Base-by-base conservation (phyloP, 1,284 basidiomycete species). In the Macrocystidia cucumis region DNA sequence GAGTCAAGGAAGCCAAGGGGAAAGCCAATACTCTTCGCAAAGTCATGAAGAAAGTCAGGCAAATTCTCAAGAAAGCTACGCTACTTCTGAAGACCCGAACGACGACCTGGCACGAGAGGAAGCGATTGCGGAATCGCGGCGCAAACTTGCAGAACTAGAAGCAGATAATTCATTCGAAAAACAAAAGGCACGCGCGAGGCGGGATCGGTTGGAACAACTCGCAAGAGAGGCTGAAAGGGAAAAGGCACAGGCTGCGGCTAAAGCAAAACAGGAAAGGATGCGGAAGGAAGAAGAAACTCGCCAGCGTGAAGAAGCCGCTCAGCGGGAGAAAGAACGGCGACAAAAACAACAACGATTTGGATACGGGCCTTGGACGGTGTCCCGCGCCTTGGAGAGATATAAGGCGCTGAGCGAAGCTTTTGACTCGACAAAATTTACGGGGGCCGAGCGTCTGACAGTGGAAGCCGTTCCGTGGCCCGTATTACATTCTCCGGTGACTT, bases 391-490 rank as follows among this genome's bases (percentile, higher is more conserved):
- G 16, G 79, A 84, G 45, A 68, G 74, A 19, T 87, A 81, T 56
- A 70, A 62, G 33, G 48, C 52, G 23, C 60, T 78, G 9, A 62
- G 67, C 37, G 74, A 75, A n/a, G 59, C 63, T 17, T 87, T 87
- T 49, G 82, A 84, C 50, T 47, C 54, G 5, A 59, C 69, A 2
- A 75, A 69, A 44, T 84, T 78, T 57, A 59, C 66, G 2, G 40
- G 54, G 13, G 60, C 63, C 14, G 57, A 65, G 11, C 72, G 72
- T 3, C 52, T 84, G 8, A 56, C 63, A 1, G 75, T 78, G 43
- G 68, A 74, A 29, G 66, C 64, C 23, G 62, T 87, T 21, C 83
- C 83, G 0, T 87, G 83, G 84, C 83, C 83, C 2, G 69, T 78
- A 12, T 52, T 87, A 25, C 58, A 62, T 28, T 53, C 66, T 14